phyloP scores from a whole-genome alignment of 805 yeast genomes.

The Vanderwaltozyma yarrowii region DNA sequence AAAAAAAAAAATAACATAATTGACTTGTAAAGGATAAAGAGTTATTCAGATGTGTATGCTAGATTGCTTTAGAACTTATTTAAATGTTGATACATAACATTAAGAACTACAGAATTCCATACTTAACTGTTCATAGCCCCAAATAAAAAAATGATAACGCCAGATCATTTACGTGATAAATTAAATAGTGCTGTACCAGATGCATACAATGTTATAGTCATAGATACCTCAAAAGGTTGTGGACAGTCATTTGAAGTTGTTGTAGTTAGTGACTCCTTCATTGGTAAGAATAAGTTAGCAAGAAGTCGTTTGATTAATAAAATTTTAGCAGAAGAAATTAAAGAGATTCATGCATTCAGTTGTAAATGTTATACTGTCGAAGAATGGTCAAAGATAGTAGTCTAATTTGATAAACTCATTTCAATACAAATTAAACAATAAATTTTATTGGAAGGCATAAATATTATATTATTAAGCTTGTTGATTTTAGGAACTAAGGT shows the following conservation, averaged over 20 bases:
- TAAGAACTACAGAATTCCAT: too few species aligned
- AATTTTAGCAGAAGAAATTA: slow-evolving; percentile 75
- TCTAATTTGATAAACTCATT: slow-evolving; percentile 4
- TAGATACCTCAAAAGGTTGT: slow-evolving; percentile 70
- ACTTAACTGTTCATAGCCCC: too few species aligned
- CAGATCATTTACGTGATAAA: slow-evolving; percentile 19
- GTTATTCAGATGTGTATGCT: too few species aligned
- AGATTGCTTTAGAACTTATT: too few species aligned
- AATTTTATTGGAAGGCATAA: too few species aligned
- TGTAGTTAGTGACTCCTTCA: slow-evolving; percentile 62
- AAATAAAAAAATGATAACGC: slow-evolving; percentile 10
- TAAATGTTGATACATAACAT: too few species aligned
- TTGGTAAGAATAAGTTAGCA: slow-evolving; percentile 73
- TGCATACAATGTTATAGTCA: slow-evolving; percentile 26
- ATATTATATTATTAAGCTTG: too few species aligned
- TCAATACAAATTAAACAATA: too few species aligned
- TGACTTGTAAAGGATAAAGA: too few species aligned
- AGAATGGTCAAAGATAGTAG: slow-evolving; percentile 57
- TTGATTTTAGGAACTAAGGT: too few species aligned
- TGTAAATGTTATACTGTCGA: slow-evolving; percentile 80
- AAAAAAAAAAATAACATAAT: too few species aligned
- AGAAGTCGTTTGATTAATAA: slow-evolving; percentile 81
- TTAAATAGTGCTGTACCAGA: slow-evolving; percentile 18
- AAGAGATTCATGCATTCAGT: slow-evolving; percentile 86
- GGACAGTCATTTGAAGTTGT: slow-evolving; percentile 96